Evolutionary conservation across 164 flowering plant genomes (phyloP), one percentile per base, ranked within the genome.

Genomic region (Cinnamomum micranthum): DNA sequence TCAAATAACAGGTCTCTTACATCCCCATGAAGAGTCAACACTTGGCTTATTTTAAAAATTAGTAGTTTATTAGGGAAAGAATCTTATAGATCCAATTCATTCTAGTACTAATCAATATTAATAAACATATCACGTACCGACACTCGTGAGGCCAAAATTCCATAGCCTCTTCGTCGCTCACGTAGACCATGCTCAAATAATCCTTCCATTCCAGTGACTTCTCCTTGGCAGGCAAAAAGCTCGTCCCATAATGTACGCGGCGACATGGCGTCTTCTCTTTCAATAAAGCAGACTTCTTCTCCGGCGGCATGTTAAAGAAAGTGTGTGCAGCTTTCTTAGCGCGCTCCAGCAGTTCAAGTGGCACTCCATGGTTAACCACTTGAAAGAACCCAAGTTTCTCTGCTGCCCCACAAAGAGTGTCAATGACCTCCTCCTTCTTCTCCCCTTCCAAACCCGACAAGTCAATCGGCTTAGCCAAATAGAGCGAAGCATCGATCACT

Each of bases 291-390:
- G 69, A 27, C 3, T 77, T 77, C 76, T 70, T 73, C 73, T 77
- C 76, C 12, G 70, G 70, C 2, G 76, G 35, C 3, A 69, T 9
- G 66, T 77, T 64, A 20, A 77, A 77, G 80, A 77, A 77, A 27
- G 50, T 6, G 33, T 74, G 76, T 11, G 80, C 71, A 11, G 73
- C 80, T 13, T 22, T 52, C 74, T 77, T 77, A 13, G 66, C 74
- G 6, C 69, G 60, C 50, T 73, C 76, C 33, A 77, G 68, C 6
- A 77, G 55, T 20, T 70, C 70, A 13, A 51, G 65, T 2, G 74
- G 68, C 55, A 77, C 80, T 2, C 80, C 80, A 70, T 77, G 80
- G 65, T 77, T 77, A 70, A 77, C 80, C 35, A 77, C 80, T 35
- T 77, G 74, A 51, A 77, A 77, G 69, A 77, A 77, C 35, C 76